phyloP scores from a whole-genome alignment of 225 moss, liverwort and hornwort genomes.

The Polytrichum formosum region DNA sequence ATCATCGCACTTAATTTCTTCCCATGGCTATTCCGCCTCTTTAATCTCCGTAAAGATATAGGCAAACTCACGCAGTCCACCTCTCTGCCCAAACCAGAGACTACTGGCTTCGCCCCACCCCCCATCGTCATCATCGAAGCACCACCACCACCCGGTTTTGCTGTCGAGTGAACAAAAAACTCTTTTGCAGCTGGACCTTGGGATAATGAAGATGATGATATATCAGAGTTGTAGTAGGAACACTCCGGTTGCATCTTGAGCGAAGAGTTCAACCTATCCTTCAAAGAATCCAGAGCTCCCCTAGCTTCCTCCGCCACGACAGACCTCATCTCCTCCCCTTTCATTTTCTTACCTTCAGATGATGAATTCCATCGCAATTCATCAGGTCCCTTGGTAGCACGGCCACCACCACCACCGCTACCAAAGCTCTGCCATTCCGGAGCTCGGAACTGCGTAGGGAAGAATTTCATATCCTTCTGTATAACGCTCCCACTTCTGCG shows the following conservation, averaged over 20 bases:
- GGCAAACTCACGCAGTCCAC: constrained; percentile 32
- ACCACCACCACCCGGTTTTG: neutral
- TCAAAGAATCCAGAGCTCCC: constrained; percentile 43
- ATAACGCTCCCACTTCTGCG: constrained; percentile 16
- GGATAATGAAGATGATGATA: too few relatives aligned
- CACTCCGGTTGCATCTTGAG: constrained; percentile 46
- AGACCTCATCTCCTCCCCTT: constrained; percentile 15
- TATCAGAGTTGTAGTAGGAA: constrained; percentile 11
- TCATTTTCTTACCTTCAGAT: too few relatives aligned
- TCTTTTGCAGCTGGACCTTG: too few relatives aligned
- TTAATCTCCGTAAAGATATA: constrained; percentile 26
- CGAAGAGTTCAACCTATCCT: constrained; percentile 44
- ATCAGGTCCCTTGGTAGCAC: neutral
- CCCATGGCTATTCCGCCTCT: constrained; percentile 35
- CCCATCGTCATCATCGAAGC: neutral
- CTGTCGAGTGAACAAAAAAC: neutral
- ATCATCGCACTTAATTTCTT: neutral
- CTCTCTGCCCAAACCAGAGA: constrained; percentile 27
- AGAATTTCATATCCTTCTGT: constrained; percentile 3
- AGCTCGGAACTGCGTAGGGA: constrained; percentile 22
- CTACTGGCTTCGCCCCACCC: constrained; percentile 1
- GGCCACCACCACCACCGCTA: constrained; percentile 8
- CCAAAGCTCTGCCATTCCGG: constrained; percentile 39
- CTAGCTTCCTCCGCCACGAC: constrained; percentile 48
- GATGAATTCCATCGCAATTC: neutral